A percentile compares a stretch with the other conserved stretches of the same genome.
Evolutionary conservation across 805 yeast species (phyloP).

Genomic region (Hanseniaspora guilliermondii): DNA sequence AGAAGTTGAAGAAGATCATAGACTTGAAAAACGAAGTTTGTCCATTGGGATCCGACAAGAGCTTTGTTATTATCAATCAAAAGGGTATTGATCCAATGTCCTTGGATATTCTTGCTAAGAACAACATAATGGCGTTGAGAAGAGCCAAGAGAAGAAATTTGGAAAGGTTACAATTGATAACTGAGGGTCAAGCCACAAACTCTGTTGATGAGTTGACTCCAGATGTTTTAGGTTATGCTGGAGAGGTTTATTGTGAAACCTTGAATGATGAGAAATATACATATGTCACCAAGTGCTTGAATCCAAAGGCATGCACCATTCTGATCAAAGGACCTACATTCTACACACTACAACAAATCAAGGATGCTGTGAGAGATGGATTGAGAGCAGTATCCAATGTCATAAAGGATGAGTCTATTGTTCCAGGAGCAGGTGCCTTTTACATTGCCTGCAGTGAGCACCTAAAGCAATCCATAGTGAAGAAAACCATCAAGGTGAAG

Average conservation of each 20-base stretch:
- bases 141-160: conserved; percentile 97
- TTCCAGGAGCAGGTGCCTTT: conserved; percentile 97
- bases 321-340: conserved; percentile 87
- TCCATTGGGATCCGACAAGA: conserved; percentile 54
- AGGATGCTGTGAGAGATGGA: conserved; percentile 96
- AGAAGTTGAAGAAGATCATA: conserved; percentile 76
- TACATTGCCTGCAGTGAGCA: conserved; percentile 71
- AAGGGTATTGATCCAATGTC: conserved; percentile 99
- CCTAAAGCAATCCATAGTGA: conserved; percentile 37
- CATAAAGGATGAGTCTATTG: conserved; percentile 66
- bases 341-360: conserved; percentile 79
- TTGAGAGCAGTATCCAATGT: conserved; percentile 88
- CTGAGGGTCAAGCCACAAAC: conserved; percentile 97
- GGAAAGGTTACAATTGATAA: conserved; percentile 92
- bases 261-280: conserved; percentile 97
- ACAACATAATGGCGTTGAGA: conserved; percentile 85
- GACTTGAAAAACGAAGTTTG: conserved; percentile 90
- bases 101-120: conserved; percentile 81
- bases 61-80: conserved; percentile 91
- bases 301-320: conserved; percentile 84
- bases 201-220: conserved; percentile 87
- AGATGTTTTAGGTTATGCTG: conserved; percentile 72
- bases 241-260: conserved; percentile 79
- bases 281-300: conserved; percentile 76
- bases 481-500: conserved; percentile 46